Percentiles rank a stretch among this genome's conserved stretches.
Evolutionary conservation across 805 yeast species (phyloP).

Genomic region (Saccharomyces paradoxus): DNA sequence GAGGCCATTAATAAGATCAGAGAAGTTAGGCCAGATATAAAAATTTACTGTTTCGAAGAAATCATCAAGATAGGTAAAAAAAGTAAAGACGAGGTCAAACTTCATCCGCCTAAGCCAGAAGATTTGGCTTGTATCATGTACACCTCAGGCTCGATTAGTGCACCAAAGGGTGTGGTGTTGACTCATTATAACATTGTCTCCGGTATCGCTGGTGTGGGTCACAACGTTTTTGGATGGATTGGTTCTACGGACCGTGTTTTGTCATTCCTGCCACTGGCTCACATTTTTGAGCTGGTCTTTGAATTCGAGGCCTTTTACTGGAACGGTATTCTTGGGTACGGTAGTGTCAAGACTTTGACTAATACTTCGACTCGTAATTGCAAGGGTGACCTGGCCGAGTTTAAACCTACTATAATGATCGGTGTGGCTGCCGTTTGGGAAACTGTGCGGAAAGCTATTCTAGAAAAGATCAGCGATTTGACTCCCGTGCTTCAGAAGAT

Average conservation of each 20-base stretch:
- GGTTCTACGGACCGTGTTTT: slow-evolving; percentile 60
- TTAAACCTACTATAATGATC: slow-evolving; percentile 89
- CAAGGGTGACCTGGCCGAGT: slow-evolving; percentile 77
- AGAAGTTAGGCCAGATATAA: slow-evolving; percentile 68
- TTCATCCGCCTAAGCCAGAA: slow-evolving; percentile 39
- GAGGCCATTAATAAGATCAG: slow-evolving; percentile 51
- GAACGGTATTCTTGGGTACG: slow-evolving; percentile 89
- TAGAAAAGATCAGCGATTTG: slow-evolving; percentile 60
- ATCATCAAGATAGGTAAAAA: slow-evolving; percentile 53
- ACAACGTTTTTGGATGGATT: slow-evolving; percentile 51
- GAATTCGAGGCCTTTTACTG: slow-evolving; percentile 74
- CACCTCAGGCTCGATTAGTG: slow-evolving; percentile 69
- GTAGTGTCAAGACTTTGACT: slow-evolving; percentile 82
- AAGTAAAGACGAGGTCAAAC: slow-evolving; percentile 35
- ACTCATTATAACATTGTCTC: slow-evolving; percentile 63
- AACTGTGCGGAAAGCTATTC: slow-evolving; percentile 83
- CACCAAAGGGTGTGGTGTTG: slow-evolving; percentile 70
- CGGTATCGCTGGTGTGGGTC: slow-evolving; percentile 75
- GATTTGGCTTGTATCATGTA: slow-evolving; percentile 58
- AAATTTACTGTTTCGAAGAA: slow-evolving; percentile 58
- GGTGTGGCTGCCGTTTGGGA: slow-evolving; percentile 99
- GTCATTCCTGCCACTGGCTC: slow-evolving; percentile 91
- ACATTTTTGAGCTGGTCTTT: slow-evolving; percentile 85
- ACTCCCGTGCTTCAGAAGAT: slow-evolving; percentile 65
- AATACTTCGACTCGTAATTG: slow-evolving; percentile 78